Evolutionary conservation across 1,284 basidiomycete species (phyloP), one percentile per base, ranked within the genome.

Genomic region (Porodaedalea pini): DNA sequence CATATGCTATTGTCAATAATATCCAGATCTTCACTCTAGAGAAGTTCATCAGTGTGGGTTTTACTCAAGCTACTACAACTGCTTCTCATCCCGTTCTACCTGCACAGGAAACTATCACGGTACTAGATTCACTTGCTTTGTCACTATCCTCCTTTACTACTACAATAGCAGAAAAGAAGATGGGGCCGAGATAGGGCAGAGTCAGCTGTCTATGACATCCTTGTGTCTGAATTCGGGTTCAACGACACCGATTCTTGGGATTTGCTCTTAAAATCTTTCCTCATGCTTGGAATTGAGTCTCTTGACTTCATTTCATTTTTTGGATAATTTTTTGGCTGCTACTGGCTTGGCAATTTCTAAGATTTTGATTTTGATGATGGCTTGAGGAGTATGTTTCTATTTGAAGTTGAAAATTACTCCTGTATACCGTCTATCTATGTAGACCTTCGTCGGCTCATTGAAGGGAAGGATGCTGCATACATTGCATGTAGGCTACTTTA

Each of bases 301-400:
- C 48, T 59, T 21, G 57, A 59, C 27, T 56, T 59, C 34, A 47
- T 59, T n/a, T 23, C 44, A 17, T 59, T 59, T n/a, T 31, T 32
- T 54, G 15, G 54, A 56, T 19, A 34, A 48, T 8, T 56, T 59
- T 19, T 19, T n/a, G n/a, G 34, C 6, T 19, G 23, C n/a, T 11
- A 59, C 54, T 13, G 57, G 57, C 3, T 8, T 56, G 23, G 25
- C 57, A 15, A 25, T 59, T 21, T 32, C 27, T n/a, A 37, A 43
- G 17, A 43, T 59, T 19, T 25, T 59, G 10, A 13, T 15, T 19
- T 31, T 31, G 21, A 23, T 51, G n/a, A 36, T 23, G 44, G 32
- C 45, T 50, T 13, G 31, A 29, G 23, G 47, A 49, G n/a, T n/a
- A n/a, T n/a, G n/a, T n/a, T n/a, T n/a, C n/a, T n/a, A n/a, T n/a